phyloP scores from a whole-genome alignment of 129 eudicot species.

The Cynara cardunculus region DNA sequence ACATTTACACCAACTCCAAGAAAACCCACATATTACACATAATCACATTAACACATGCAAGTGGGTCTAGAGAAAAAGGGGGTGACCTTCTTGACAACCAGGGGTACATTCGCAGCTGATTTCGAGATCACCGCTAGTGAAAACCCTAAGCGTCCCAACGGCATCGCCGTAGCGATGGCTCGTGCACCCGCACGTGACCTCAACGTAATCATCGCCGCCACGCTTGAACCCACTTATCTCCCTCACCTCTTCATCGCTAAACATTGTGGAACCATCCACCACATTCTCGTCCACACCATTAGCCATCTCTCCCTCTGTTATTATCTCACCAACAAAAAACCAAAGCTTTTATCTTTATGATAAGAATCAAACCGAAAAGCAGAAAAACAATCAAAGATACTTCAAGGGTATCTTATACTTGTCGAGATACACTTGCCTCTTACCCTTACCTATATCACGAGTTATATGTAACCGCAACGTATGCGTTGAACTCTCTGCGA shows the following conservation, averaged over 20 bases:
- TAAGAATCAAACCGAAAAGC: background rate
- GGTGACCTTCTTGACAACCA: slow-evolving; percentile 64
- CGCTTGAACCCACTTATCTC: slow-evolving; percentile 57
- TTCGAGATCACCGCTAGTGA: slow-evolving; percentile 53
- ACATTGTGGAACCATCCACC: slow-evolving; percentile 35
- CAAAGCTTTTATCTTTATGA: slow-evolving; percentile 7
- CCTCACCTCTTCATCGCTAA: slow-evolving; percentile 54
- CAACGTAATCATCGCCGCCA: slow-evolving; percentile 53
- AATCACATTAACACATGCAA: slow-evolving; percentile 22
- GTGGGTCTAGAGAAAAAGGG: background rate
- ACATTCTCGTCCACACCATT: slow-evolving; percentile 10
- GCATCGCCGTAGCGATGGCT: slow-evolving; percentile 79
- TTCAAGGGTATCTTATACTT: slow-evolving; percentile 7
- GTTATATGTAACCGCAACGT: background rate
- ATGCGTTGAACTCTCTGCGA: background rate
- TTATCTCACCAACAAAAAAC: background rate
- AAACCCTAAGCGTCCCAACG: slow-evolving; percentile 81
- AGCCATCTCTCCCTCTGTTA: slow-evolving; percentile 13
- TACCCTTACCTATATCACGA: background rate
- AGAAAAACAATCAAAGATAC: slow-evolving; percentile 14
- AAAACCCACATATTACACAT: slow-evolving; percentile 1
- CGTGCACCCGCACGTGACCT: slow-evolving; percentile 79
- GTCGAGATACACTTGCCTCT: slow-evolving; percentile 9
- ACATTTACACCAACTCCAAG: slow-evolving; percentile 1
- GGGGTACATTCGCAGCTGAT: slow-evolving; percentile 72